These are phyloP conservation scores for Alternaria gaisen DNA, from an alignment of 2,329 filamentous ascomycete species.

Conservation along the genomic window DNA sequence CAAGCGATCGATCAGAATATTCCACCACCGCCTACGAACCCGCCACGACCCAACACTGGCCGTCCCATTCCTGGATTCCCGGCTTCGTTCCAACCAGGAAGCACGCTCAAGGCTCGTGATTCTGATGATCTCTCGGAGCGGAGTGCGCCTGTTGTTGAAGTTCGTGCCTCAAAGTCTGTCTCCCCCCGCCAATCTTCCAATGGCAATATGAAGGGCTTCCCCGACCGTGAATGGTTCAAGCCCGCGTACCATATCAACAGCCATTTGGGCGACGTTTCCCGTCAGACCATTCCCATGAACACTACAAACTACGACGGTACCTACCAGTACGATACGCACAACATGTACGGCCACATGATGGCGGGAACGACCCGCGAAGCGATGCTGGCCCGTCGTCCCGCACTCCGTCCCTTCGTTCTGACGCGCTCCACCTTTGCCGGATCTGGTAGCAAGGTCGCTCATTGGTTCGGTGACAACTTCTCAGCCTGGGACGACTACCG, in stretches of 20 bases:
- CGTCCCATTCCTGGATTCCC: conserved; percentile 75
- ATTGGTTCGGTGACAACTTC: conserved; percentile 68
- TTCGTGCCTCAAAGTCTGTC: conserved; percentile 1
- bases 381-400: conserved; percentile 72
- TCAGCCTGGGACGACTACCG: conserved; percentile 57
- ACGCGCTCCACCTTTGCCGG: conserved; percentile 80
- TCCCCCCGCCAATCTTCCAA: conserved; percentile 27
- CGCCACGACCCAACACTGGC: conserved; percentile 66
- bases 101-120: conserved; percentile 13
- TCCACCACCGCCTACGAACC: conserved; percentile 65
- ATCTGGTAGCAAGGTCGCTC: conserved; percentile 67
- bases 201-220: conserved; percentile 64
- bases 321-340: conserved; percentile 78
- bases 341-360: conserved; percentile 81
- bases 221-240: conserved; percentile 69
- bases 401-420: conserved; percentile 73
- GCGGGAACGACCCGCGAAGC: conserved; percentile 69
- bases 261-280: conserved; percentile 58
- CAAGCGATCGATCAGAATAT: conserved; percentile 54
- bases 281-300: conserved; percentile 69
- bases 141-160: neutral
- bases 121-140: neutral
- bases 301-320: conserved; percentile 73
- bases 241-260: conserved; percentile 74
- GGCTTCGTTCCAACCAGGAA: conserved; percentile 69